Conservation (phyloP, 2,329 filamentous ascomycete genomes). For the Calonectria fujianensis region DNA sequence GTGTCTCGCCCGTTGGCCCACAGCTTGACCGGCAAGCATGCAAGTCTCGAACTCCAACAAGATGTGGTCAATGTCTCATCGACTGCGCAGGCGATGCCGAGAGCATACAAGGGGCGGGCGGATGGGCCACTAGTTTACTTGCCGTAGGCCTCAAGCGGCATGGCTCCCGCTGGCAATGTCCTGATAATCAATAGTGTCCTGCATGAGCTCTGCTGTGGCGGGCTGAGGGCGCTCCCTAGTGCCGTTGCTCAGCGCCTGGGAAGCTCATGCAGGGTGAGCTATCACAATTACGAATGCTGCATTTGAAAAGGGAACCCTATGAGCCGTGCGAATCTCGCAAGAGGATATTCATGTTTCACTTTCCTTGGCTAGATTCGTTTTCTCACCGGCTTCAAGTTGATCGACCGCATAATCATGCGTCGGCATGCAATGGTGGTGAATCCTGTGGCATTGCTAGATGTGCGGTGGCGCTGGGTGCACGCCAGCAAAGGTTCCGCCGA, state of each 20-base stretch:
- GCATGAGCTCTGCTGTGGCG: not conserved
- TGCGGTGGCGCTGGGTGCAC: not conserved
- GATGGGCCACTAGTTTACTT: conserved; percentile 1
- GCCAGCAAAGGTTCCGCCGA: not conserved
- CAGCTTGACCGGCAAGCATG: not conserved
- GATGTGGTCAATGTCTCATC: not conserved
- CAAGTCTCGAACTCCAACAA: conserved; percentile 6
- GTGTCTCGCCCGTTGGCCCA: not conserved
- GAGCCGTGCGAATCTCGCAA: not conserved
- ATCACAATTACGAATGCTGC: not conserved
- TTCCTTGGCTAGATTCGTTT: not conserved
- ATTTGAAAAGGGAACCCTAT: not conserved
- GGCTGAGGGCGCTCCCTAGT: not conserved
- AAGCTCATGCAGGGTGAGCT: not conserved
- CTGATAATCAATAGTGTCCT: conserved; percentile 10
- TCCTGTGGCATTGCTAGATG: not conserved
- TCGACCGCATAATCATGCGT: not conserved
- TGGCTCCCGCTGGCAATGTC: not conserved
- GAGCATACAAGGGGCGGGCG: not conserved
- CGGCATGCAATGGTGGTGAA: not conserved
- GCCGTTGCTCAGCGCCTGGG: not conserved
- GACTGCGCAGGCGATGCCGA: not conserved
- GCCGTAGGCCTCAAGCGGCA: not conserved
- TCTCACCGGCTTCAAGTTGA: no score
- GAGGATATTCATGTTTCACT: not conserved